These are phyloP conservation scores for Violaceomyces palustris DNA, from an alignment of 1,284 basidiomycete genomes.

Conservation along the genomic window DNA sequence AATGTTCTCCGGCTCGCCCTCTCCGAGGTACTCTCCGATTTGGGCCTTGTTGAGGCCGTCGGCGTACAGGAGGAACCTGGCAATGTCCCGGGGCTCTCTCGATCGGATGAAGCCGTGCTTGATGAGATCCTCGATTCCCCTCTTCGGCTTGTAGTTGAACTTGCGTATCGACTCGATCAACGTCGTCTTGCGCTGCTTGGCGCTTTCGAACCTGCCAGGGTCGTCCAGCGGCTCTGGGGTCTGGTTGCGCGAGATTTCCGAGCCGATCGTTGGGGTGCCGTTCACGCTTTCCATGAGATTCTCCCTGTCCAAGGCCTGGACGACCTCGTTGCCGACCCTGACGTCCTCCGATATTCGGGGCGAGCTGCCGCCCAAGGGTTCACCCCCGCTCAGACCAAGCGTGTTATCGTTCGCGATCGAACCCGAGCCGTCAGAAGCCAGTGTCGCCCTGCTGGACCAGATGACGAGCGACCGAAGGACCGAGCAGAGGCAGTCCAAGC, in stretches of 20 bases:
- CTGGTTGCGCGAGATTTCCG: constrained; percentile 13
- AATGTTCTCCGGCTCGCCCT: constrained; percentile 51
- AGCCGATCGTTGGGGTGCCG: constrained; percentile 4
- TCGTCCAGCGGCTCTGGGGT: constrained; percentile 62
- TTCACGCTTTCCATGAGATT: constrained; percentile 22
- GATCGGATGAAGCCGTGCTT: constrained; percentile 83
- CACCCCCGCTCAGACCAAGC: neutral
- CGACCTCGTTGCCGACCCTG: constrained; percentile 33
- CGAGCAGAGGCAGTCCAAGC: constrained; percentile 49
- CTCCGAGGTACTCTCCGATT: constrained; percentile 94
- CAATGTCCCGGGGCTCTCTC: constrained; percentile 72
- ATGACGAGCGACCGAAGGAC: constrained; percentile 49
- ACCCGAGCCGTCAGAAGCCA: neutral
- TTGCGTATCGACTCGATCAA: constrained; percentile 91
- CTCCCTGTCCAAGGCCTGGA: constrained; percentile 18
- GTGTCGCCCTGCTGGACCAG: constrained; percentile 36
- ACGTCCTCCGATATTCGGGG: constrained; percentile 29
- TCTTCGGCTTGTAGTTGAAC: constrained; percentile 89
- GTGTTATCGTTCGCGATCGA: neutral
- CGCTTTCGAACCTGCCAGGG: constrained; percentile 86
- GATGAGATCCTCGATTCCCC: constrained; percentile 84
- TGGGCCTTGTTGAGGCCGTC: constrained; percentile 92
- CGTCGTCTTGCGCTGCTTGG: constrained; percentile 94
- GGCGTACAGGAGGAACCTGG: constrained; percentile 77
- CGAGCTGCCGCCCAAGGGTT: constrained; percentile 6